Conservation (phyloP, 768 basidiomycete genomes). For the Auricularia auricula-judae region DNA sequence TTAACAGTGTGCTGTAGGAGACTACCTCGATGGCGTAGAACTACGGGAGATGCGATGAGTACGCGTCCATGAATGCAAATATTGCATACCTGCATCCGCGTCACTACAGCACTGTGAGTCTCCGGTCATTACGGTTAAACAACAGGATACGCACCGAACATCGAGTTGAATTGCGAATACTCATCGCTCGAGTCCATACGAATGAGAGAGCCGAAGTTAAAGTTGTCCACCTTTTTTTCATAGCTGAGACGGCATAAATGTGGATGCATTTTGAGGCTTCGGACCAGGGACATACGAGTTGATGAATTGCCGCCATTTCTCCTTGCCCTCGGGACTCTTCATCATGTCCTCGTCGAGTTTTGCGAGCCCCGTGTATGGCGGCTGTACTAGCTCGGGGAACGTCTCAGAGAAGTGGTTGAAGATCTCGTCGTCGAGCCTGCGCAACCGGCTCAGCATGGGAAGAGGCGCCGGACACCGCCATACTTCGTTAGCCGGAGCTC, state of each 20-base stretch:
- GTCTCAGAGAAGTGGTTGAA: conserved; percentile 57
- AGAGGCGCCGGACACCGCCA: conserved; percentile 7
- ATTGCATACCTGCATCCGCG: conserved; percentile 52
- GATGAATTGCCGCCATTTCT: conserved; percentile 85
- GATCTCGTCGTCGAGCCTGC: conserved; percentile 84
- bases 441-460: neutral
- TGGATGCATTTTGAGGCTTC: neutral
- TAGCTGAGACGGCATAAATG: conserved; percentile 37
- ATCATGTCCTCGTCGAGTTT: conserved; percentile 83
- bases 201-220: conserved; percentile 94
- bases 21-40: conserved; percentile 87
- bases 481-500: conserved; percentile 78
- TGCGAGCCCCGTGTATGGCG: conserved; percentile 29
- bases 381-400: conserved; percentile 65
- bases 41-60: conserved; percentile 26
- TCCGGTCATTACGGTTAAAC: neutral
- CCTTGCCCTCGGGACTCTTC: conserved; percentile 83
- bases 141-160: conserved; percentile 56
- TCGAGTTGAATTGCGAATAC: conserved; percentile 87
- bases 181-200: conserved; percentile 68
- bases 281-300: conserved; percentile 35
- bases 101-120: conserved; percentile 29
- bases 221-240: conserved; percentile 83
- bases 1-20: conserved; percentile 6
- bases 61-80: neutral